Base-by-base conservation (phyloP, 2,329 filamentous ascomycete genomes). In the Microcera coccophila region DNA sequence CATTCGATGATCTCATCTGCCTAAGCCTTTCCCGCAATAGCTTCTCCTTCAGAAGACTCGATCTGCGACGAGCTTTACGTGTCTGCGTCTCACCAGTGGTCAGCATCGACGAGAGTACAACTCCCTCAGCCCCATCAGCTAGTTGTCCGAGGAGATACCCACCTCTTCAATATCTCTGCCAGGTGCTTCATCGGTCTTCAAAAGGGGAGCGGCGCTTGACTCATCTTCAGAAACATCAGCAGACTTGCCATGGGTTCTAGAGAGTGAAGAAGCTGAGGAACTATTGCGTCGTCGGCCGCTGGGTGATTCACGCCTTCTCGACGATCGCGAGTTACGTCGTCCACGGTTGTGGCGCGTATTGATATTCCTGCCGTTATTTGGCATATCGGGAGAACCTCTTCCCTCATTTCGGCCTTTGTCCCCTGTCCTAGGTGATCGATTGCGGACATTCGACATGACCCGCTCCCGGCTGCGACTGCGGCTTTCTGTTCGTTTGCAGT, bases 141-240 rank as follows among this genome's bases (percentile, higher is more conserved):
- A 19, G 29, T 19, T 24, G 15, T 33, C 19, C n/a, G 34, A 45
- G 42, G 37, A 47, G 42, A 26, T 39, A 54, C 60, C 53, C 49
- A 62, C 59, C 53, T 62, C 48, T 52, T 38, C 20, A 26, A 45
- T 41, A 42, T 48, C 47, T 45, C 35, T 45, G 18, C 39, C 34
- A 17, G 44, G 36, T 36, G 50, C 49, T 35, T 22, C 33, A 37
- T 50, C 44, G 31, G 50, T 29, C 24, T 56, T 60, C 37, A 37
- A 29, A 31, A 46, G 40, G 8, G 53, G 43, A 18, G 48, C 51
- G 19, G 48, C 52, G 50, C 45, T 48, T 42, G 52, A 36, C 47
- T 57, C 56, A 58, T 61, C 62, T 63, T 65, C 57, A 51, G 51
- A 72, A 74, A 64, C 65, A 79, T 82, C 78, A 81, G 73, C 75